Conservation (phyloP, 441 rosid genomes). For the Raphanus hybrid region DNA sequence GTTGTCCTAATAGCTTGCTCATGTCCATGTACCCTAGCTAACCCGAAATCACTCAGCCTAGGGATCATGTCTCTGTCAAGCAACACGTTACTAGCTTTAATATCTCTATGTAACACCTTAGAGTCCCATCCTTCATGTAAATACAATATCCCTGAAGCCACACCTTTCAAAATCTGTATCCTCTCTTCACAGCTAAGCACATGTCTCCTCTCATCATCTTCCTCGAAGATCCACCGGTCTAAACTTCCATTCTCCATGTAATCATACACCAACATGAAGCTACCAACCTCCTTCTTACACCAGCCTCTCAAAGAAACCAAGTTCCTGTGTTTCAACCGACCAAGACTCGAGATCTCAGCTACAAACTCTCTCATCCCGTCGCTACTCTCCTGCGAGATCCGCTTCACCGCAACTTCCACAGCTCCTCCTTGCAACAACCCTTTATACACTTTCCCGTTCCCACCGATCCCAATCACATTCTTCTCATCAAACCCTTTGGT, state of each 20-base stretch:
- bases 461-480: conserved; percentile 72
- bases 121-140: conserved; percentile 87
- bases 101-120: conserved; percentile 72
- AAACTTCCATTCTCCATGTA: conserved; percentile 86
- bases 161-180: conserved; percentile 61
- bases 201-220: conserved; percentile 43
- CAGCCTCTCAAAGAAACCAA: conserved; percentile 77
- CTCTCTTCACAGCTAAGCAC: conserved; percentile 56
- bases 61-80: conserved; percentile 79
- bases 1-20: conserved; percentile 64
- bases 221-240: conserved; percentile 57
- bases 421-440: conserved; percentile 64
- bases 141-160: conserved; percentile 66
- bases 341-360: conserved; percentile 77
- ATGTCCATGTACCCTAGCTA: conserved; percentile 72
- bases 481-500: conserved; percentile 66
- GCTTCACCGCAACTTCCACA: conserved; percentile 71
- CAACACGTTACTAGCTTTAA: conserved; percentile 81
- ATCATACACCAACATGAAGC: conserved; percentile 72
- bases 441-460: conserved; percentile 79
- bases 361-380: conserved; percentile 65
- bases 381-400: conserved; percentile 64
- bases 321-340: conserved; percentile 70
- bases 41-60: conserved; percentile 72
- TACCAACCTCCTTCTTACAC: conserved; percentile 74